Conservation (phyloP, 2,329 filamentous ascomycete genomes). For the Colletotrichum tabaci region DNA sequence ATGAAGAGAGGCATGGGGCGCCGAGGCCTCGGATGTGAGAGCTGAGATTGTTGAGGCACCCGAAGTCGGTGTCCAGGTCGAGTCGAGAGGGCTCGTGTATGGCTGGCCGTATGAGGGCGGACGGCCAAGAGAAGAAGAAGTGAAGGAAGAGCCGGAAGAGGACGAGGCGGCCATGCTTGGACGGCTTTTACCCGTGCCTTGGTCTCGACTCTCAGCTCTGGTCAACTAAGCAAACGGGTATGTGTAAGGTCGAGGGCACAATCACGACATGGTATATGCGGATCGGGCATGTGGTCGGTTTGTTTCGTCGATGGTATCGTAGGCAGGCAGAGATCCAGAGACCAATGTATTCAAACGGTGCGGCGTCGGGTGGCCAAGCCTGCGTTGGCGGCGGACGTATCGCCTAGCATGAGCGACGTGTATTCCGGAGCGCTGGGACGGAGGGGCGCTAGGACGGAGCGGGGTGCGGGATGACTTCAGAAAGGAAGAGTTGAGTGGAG, state of each 20-base stretch:
- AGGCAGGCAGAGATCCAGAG: not conserved
- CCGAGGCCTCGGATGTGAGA: constrained; percentile 56
- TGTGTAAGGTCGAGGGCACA: not conserved
- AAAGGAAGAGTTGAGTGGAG: not conserved
- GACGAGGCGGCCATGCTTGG: constrained; percentile 58
- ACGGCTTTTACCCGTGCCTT: constrained; percentile 4
- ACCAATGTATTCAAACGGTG: constrained; percentile 30
- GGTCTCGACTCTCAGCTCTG: constrained; percentile 7
- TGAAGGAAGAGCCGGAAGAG: constrained; percentile 65
- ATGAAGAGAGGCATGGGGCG: constrained; percentile 57
- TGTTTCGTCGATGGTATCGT: constrained; percentile 15
- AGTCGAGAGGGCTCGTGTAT: constrained; percentile 60
- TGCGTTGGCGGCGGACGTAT: not conserved
- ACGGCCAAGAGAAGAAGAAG: constrained; percentile 61
- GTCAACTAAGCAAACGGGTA: constrained; percentile 29
- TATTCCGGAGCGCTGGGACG: not conserved
- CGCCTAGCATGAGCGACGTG: not conserved
- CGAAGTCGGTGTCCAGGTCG: constrained; percentile 63
- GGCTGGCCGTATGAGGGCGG: constrained; percentile 58
- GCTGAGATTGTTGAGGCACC: constrained; percentile 61
- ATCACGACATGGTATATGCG: constrained; percentile 29
- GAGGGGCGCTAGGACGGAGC: not conserved
- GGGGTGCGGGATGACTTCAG: not conserved
- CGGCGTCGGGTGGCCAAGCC: constrained; percentile 2
- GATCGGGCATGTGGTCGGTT: constrained; percentile 5